Percentiles rank a stretch among this genome's conserved stretches.
phyloP scores from a whole-genome alignment of 2,329 filamentous ascomycete genomes.

The Ceratocystis destructans region DNA sequence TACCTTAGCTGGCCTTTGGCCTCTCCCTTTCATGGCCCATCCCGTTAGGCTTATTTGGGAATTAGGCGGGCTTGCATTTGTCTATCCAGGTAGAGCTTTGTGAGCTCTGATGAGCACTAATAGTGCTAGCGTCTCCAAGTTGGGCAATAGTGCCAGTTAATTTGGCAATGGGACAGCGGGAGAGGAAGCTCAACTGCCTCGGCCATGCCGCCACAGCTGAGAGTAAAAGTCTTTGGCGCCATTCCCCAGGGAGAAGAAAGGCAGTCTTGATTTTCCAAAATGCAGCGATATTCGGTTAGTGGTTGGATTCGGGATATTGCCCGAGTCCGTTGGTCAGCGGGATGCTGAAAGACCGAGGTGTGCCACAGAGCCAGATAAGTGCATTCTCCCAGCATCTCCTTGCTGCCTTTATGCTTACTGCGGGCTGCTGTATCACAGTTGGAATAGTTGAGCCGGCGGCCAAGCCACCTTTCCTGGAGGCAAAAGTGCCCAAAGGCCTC shows the following conservation, averaged over 20 bases:
- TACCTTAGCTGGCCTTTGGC: background rate
- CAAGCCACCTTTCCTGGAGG: background rate
- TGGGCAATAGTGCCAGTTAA: background rate
- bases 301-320: background rate
- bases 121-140: background rate
- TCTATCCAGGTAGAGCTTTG: background rate
- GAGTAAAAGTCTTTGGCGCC: constrained; percentile 3
- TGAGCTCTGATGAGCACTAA: background rate
- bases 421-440: background rate
- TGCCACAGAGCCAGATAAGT: background rate
- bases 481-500: background rate
- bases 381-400: background rate
- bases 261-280: background rate
- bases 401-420: background rate
- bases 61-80: background rate
- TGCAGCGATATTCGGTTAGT: background rate
- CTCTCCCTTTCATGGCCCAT: background rate
- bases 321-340: background rate
- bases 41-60: background rate
- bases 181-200: constrained; percentile 1
- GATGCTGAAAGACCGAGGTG: background rate
- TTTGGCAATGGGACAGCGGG: background rate
- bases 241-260: background rate
- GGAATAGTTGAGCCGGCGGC: background rate
- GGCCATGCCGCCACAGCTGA: background rate